Base-by-base conservation (phyloP, 352 stramenopile genomes). In the Phytophthora pistaciae region DNA sequence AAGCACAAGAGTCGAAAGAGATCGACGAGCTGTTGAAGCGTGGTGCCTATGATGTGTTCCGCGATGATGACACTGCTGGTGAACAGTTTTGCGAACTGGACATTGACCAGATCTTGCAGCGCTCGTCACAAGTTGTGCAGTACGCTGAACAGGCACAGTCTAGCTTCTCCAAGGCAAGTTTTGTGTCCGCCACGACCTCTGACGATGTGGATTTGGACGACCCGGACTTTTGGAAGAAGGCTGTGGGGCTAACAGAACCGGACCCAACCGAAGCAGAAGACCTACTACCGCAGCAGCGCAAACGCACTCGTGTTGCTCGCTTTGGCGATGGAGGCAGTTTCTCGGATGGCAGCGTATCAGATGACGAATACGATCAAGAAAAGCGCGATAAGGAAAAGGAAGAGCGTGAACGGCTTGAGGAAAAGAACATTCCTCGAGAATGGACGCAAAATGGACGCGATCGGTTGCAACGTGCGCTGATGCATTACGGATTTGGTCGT, bases 211-310 rank as follows among this genome's bases (percentile, higher is more conserved):
- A 99, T 74, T 91, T 99, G 18, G 94, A 99, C 64, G 98, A 99
- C 76, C 98, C 98, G 2, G 86, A 99, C 60, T 99, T 99, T 65
- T 99, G 98, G 98, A 98, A 99, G 65, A 99, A 99, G 77, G 97
- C 99, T 1, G 92, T 98, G 7, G 94, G 94, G 6, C 56, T 97
- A 14, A 82, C 73, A 3, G 90, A 97, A 7, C 87, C 90, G 2
- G 90, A 97, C 8, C 79, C 78, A 7, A 54, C 75, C 3, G 90
- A 93, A 65, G 57, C 77, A 1, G 76, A 84, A 38, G 85, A 87
- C 14, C 79, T 90, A 18, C 69, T 97, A 5, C 90, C 88, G 7
- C 77, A 93, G 52, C 90, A 97, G 60, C 90, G 90, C 11, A 97
- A 94, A 56, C 87, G 90, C 48, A 97, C 90, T n/a, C 85, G 90